Percentiles rank a stretch among this genome's conserved stretches.
Evolutionary conservation across 805 yeast species (phyloP).

Genomic region (Starmerella bombicola): DNA sequence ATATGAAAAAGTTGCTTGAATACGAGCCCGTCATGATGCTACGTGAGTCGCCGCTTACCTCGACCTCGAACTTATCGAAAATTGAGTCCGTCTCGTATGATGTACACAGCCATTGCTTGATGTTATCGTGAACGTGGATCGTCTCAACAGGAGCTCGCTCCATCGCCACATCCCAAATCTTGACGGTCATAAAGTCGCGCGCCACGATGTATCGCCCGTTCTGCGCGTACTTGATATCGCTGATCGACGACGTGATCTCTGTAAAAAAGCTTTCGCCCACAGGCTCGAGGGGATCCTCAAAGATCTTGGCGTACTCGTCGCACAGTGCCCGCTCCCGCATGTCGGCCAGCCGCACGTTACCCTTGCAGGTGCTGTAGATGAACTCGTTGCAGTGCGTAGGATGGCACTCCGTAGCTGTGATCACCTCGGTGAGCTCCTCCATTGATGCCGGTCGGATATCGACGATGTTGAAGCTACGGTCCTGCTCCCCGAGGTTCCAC

Average conservation of each 20-base stretch:
- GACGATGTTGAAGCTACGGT: constrained; percentile 90
- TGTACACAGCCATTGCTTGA: constrained; percentile 86
- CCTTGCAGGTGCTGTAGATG: constrained; percentile 91
- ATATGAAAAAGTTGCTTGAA: constrained; percentile 92
- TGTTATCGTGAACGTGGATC: constrained; percentile 87
- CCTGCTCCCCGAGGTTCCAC: constrained; percentile 91
- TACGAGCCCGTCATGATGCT: constrained; percentile 94
- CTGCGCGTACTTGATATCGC: constrained; percentile 82
- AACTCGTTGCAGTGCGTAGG: constrained; percentile 84
- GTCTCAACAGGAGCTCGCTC: constrained; percentile 89
- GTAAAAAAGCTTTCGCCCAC: constrained; percentile 89
- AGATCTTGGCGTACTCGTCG: constrained; percentile 67
- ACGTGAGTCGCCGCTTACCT: constrained; percentile 82
- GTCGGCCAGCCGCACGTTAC: constrained; percentile 88
- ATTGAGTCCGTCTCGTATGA: constrained; percentile 97
- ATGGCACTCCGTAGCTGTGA: constrained; percentile 92
- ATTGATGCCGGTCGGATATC: constrained; percentile 95
- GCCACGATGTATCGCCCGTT: constrained; percentile 94
- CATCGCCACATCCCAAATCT: constrained; percentile 97
- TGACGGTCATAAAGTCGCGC: constrained; percentile 93
- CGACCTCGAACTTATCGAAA: constrained; percentile 95
- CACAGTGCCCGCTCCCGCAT: constrained; percentile 94
- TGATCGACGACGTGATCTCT: constrained; percentile 86
- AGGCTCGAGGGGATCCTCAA: constrained; percentile 89
- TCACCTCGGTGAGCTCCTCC: constrained; percentile 98